Evolutionary conservation across 305 asterid species (phyloP).

Genomic region (Nicotiana rustica): DNA sequence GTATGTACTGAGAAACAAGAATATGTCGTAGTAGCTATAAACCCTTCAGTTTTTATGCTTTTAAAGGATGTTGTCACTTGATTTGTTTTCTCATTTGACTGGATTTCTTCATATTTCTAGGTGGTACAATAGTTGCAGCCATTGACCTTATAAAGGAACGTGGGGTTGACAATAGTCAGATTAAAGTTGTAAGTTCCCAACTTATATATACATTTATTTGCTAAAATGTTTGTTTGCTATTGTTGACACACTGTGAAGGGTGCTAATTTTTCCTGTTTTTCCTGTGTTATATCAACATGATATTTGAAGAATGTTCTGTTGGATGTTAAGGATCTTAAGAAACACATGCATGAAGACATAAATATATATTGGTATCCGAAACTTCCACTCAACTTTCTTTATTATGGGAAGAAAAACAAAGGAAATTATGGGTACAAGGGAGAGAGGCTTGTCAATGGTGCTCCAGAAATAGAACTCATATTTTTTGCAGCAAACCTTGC

Average conservation of each 20-base stretch:
- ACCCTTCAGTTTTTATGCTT: background rate
- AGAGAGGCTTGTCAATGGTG: background rate
- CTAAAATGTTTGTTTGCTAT: background rate
- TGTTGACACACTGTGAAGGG: background rate
- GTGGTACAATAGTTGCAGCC: constrained; percentile 93
- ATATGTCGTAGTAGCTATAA: background rate
- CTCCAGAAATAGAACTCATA: background rate
- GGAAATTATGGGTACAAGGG: background rate
- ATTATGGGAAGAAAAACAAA: background rate
- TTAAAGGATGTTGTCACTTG: background rate
- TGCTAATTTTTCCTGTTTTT: background rate
- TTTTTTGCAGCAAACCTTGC: background rate
- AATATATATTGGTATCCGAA: background rate
- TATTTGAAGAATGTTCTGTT: background rate
- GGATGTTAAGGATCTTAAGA: background rate
- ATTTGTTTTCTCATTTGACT: background rate
- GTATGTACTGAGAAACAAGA: background rate
- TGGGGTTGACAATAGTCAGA: constrained; percentile 77
- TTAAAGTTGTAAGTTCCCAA: constrained; percentile 79
- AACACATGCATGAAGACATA: background rate
- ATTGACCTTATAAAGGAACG: constrained; percentile 77
- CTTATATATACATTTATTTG: constrained; percentile 30
- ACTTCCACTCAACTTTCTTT: background rate
- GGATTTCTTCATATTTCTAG: constrained; percentile 48
- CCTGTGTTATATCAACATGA: background rate